phyloP scores from a whole-genome alignment of 768 basidiomycete species.

The Sporobolomyces roseus region DNA sequence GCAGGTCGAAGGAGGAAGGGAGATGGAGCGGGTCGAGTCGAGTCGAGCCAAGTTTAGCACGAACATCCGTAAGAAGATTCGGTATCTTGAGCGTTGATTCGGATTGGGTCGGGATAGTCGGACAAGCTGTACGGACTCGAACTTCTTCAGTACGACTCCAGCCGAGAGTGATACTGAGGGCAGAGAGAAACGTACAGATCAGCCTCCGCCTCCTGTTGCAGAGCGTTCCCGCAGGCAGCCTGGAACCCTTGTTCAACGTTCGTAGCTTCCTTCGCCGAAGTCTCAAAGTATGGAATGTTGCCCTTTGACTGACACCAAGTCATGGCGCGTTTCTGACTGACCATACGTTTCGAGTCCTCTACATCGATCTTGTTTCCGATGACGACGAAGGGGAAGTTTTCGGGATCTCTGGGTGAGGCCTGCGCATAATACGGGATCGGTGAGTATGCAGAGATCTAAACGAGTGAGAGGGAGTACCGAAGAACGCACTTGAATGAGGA shows the following conservation, averaged over 20 bases:
- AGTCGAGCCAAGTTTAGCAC: constrained; percentile 19
- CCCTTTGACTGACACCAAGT: constrained; percentile 99
- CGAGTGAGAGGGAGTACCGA: neutral
- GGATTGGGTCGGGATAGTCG: constrained; percentile 98
- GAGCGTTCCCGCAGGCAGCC: constrained; percentile 98
- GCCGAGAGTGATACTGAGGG: neutral
- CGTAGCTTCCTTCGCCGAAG: constrained; percentile 98
- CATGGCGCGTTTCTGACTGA: constrained; percentile 99
- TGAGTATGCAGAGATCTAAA: neutral
- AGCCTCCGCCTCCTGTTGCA: constrained; percentile 94
- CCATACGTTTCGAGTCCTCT: constrained; percentile 97
- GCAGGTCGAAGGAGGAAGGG: neutral
- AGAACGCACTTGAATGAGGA: constrained; percentile 65
- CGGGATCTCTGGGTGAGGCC: constrained; percentile 96
- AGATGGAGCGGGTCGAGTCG: neutral
- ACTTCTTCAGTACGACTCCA: neutral
- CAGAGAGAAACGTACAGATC: constrained; percentile 63
- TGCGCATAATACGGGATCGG: constrained; percentile 48
- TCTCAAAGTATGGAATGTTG: constrained; percentile 99
- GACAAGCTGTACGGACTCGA: constrained; percentile 64
- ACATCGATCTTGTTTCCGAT: constrained; percentile 99
- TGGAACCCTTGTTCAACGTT: constrained; percentile 99
- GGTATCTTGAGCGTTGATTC: constrained; percentile 85
- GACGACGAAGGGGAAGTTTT: constrained; percentile 99
- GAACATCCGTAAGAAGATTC: constrained; percentile 92